Conservation (phyloP, 345 rosid genomes). For the Citrus mangshanensis region DNA sequence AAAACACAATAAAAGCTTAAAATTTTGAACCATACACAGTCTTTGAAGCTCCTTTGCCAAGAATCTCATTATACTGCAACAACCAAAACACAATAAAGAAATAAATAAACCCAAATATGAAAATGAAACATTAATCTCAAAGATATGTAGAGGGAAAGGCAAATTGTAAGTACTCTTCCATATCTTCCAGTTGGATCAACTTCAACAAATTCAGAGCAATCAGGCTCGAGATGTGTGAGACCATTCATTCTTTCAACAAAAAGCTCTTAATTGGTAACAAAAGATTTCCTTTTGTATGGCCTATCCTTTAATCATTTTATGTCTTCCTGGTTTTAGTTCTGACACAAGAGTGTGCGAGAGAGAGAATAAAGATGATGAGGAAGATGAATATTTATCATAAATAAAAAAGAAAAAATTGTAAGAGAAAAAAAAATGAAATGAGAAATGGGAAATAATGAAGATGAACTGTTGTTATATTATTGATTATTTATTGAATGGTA, state of each 20-base stretch:
- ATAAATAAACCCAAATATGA: conserved; percentile 5
- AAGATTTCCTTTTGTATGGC: background rate
- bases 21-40: conserved; percentile 64
- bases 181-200: conserved; percentile 99
- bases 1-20: conserved; percentile 5
- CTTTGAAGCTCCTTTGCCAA: conserved; percentile 98
- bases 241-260: conserved; percentile 55
- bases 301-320: background rate
- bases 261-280: background rate
- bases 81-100: conserved; percentile 9
- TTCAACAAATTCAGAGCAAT: conserved; percentile 75
- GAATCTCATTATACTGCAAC: conserved; percentile 81
- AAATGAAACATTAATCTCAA: conserved; percentile 10
- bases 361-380: background rate
- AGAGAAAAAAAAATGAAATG: background rate
- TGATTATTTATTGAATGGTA: background rate
- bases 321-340: background rate
- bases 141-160: conserved; percentile 7
- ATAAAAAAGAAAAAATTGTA: background rate
- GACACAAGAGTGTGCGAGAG: background rate
- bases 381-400: conserved; percentile 8
- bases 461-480: background rate
- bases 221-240: conserved; percentile 44
- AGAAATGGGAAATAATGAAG: background rate
- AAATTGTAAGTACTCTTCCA: conserved; percentile 59